phyloP scores from a whole-genome alignment of 129 eudicot species.

The Helianthus annuus region DNA sequence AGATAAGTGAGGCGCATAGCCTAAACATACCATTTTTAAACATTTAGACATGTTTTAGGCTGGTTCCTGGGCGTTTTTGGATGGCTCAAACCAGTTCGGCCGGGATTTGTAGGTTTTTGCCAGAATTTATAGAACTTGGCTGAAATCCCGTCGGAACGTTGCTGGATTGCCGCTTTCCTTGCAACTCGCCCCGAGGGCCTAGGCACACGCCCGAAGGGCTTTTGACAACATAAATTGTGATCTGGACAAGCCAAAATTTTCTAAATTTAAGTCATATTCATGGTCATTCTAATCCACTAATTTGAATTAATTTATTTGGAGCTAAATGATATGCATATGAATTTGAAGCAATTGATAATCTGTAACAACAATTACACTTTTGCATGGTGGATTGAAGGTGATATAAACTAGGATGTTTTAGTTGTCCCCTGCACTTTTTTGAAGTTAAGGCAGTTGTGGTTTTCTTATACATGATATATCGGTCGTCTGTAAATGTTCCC shows the following conservation, averaged over 20 bases:
- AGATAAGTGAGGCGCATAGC: no score
- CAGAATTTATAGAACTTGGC: no score
- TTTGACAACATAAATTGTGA: not conserved
- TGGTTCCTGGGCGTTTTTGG: no score
- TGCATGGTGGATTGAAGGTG: not conserved
- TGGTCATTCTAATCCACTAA: not conserved
- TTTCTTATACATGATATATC: not conserved
- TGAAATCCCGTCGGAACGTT: no score
- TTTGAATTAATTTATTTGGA: not conserved
- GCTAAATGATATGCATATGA: not conserved
- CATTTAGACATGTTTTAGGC: no score
- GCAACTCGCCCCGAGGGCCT: no score
- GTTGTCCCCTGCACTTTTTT: not conserved
- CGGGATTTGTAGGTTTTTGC: no score
- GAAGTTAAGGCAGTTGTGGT: not conserved
- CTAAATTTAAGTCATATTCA: not conserved
- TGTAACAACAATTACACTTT: not conserved
- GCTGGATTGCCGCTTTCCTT: no score
- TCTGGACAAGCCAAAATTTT: conserved; percentile 2
- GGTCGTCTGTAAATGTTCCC: not conserved
- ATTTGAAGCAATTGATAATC: not conserved
- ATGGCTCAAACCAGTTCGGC: no score
- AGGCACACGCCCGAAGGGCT: no score
- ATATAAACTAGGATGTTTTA: not conserved
- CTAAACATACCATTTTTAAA: no score